Evolutionary conservation across 768 basidiomycete species (phyloP).

Genomic region (Boletus tomentosulus): DNA sequence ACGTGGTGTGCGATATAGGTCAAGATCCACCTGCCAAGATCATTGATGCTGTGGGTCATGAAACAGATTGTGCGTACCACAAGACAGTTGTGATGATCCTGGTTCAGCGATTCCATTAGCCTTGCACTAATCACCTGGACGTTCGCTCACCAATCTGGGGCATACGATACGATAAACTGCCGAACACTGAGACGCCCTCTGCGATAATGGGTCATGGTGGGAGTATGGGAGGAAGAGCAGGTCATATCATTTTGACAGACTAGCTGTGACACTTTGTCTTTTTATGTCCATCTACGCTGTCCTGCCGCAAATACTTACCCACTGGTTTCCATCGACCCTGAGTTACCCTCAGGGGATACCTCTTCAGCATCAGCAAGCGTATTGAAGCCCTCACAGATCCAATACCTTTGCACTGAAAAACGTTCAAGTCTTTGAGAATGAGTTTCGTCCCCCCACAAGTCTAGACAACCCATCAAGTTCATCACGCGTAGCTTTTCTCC

Average conservation of each 20-base stretch:
- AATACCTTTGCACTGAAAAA: too few species aligned
- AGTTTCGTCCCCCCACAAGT: too few species aligned
- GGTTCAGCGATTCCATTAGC: background rate
- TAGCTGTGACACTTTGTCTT: background rate
- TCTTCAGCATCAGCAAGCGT: too few species aligned
- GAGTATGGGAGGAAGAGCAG: background rate
- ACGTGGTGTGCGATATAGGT: conserved; percentile 52
- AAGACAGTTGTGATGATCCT: conserved; percentile 65
- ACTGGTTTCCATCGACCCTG: too few species aligned
- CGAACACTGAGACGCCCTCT: conserved; percentile 16
- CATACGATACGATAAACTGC: conserved; percentile 46
- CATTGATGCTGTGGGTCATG: background rate
- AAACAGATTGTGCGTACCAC: conserved; percentile 43
- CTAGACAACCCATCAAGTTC: conserved; percentile 50
- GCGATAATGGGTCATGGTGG: background rate
- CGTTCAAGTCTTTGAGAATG: too few species aligned
- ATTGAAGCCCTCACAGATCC: too few species aligned
- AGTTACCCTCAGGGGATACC: too few species aligned
- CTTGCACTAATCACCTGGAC: background rate
- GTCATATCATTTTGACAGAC: too few species aligned
- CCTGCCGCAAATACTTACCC: too few species aligned
- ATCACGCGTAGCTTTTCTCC: conserved; percentile 12
- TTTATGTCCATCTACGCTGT: background rate
- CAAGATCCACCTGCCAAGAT: conserved; percentile 46
- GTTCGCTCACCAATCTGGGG: conserved; percentile 64